These are phyloP conservation scores for Aspergillus hiratsukae DNA, from an alignment of 2,329 filamentous ascomycete species.

Conservation along the genomic window DNA sequence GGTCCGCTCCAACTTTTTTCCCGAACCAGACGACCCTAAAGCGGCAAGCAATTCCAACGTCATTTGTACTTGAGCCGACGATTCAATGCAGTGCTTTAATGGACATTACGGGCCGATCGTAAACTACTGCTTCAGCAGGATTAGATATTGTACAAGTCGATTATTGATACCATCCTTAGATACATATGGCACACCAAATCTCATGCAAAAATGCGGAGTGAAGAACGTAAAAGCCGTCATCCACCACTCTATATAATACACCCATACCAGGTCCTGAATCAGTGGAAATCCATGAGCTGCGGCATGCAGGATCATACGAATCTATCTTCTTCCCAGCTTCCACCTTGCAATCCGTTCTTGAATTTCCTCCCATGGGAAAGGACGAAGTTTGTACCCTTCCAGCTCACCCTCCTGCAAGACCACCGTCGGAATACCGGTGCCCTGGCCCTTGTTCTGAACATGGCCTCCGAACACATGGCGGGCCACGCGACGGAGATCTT, in stretches of 20 bases:
- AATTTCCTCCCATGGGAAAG: slow-evolving; percentile 81
- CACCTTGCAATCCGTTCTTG: slow-evolving; percentile 80
- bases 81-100: background rate
- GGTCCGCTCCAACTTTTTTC: slow-evolving; percentile 37
- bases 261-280: background rate
- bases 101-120: background rate
- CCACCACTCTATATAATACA: slow-evolving; percentile 11
- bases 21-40: slow-evolving; percentile 25
- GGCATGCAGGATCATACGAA: background rate
- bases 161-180: background rate
- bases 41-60: slow-evolving; percentile 29
- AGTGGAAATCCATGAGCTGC: background rate
- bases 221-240: background rate
- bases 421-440: slow-evolving; percentile 86
- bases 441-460: slow-evolving; percentile 68
- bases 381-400: slow-evolving; percentile 61
- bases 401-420: slow-evolving; percentile 88
- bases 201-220: background rate
- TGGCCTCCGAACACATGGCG: slow-evolving; percentile 70
- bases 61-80: background rate
- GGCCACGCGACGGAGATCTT: slow-evolving; percentile 79
- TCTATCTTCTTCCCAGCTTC: slow-evolving; percentile 66
- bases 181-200: background rate
- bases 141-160: background rate
- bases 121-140: background rate